Evolutionary conservation across 1,284 basidiomycete genomes (phyloP).

Genomic region (Ustilago loliicola): DNA sequence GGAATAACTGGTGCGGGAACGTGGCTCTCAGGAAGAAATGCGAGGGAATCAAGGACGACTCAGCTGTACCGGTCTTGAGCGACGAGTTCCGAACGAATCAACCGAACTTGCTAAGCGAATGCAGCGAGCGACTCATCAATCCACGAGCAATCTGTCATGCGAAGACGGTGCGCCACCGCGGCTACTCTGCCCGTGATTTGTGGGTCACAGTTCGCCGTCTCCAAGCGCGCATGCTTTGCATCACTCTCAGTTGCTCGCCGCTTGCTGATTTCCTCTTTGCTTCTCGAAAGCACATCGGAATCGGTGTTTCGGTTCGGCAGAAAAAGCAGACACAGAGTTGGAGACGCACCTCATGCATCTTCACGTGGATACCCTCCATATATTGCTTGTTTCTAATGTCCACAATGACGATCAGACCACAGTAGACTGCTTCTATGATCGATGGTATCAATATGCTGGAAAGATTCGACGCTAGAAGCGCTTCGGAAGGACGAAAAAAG

Average conservation of each 20-base stretch:
- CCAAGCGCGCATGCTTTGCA: not conserved
- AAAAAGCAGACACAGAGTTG: not conserved
- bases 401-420: not conserved
- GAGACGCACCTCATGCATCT: not conserved
- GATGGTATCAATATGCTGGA: too few species aligned
- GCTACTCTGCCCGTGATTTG: not conserved
- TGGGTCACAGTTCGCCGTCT: not conserved
- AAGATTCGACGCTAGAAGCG: too few species aligned
- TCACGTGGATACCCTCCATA: not conserved
- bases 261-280: not conserved
- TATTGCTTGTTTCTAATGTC: not conserved
- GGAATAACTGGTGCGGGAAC: not conserved
- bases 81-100: constrained; percentile 2
- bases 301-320: not conserved
- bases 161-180: not conserved
- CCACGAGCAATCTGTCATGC: not conserved
- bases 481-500: too few species aligned
- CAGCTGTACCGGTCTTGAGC: not conserved
- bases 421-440: not conserved
- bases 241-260: not conserved
- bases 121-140: not conserved
- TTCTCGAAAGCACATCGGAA: constrained; percentile 6
- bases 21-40: not conserved
- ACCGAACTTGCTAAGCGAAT: not conserved
- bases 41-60: not conserved